Base-by-base conservation (phyloP, 2,329 filamentous ascomycete genomes). In the Huntiella abstrusa region DNA sequence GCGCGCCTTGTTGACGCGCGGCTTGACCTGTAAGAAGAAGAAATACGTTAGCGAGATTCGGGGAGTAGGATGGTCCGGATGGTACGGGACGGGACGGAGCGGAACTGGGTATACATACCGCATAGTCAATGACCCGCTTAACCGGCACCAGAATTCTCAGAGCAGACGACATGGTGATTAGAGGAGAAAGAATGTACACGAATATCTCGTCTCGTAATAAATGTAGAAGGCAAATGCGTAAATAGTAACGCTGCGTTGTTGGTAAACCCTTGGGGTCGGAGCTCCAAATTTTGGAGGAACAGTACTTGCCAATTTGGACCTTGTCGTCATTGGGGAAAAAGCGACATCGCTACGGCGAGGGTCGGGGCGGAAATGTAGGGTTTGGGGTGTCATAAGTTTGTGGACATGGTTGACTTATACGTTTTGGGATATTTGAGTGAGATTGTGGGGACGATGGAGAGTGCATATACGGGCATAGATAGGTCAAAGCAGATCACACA, bases 61-160 rank as follows among this genome's bases (percentile, higher is more conserved):
- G 28, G 19, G 12, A 33, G 11, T 13, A 17, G 7, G 5, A 13
- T 3, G 3, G 34, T 12, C 34, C 34, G 34, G 34, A 36, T 35
- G 33, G 13, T 12, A 10, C 12, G 32, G 13, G 15, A 39, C 12
- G 22, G 22, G 10, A 10, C 39, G 12, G 16, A 41, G 39, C 15
- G 15, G n/a, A 22, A 4, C 10, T 10, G 17, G 19, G 16, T 19
- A 19, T 41, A 65, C 76, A 59, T 66, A 85, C 81, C 55, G 82
- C 80, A 73, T 84, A 86, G 71, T 87, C 82, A 67, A 87, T 85
- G 43, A 87, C 82, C 75, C 82, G 69, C 68, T 87, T 87, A 41
- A 87, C 68, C 62, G 82, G 82, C 3, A 87, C 81, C 52, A 87
- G 70, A 62, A 87, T 86, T 60, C 80, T 70, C 55, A 85, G 64